Percentiles rank a stretch among this genome's conserved stretches.
These are phyloP conservation scores for Fusarium sp. DNA, from an alignment of 2,329 filamentous ascomycete species.

Conservation along the genomic window DNA sequence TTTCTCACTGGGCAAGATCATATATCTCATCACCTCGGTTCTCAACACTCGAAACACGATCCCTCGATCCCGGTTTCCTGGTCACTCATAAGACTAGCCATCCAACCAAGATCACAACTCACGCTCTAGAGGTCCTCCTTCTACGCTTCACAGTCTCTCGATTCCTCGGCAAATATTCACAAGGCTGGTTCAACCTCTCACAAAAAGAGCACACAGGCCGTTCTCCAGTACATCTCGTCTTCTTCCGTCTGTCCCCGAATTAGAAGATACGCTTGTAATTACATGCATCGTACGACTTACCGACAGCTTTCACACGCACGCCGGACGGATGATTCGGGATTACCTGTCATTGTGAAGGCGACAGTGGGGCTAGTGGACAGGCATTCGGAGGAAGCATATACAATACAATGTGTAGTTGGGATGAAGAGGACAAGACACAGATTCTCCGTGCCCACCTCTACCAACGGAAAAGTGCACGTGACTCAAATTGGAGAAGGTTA, in stretches of 20 bases:
- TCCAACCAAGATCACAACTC: not conserved
- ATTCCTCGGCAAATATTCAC: conserved; percentile 26
- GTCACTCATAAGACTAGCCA: not conserved
- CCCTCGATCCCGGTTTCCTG: not conserved
- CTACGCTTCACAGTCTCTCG: conserved; percentile 18
- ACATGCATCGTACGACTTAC: conserved; percentile 1
- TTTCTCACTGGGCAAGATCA: conserved; percentile 11
- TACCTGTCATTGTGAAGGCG: not conserved
- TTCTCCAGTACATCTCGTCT: conserved; percentile 37
- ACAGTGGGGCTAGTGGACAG: not conserved
- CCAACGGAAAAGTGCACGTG: not conserved
- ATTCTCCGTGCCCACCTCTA: conserved; percentile 25
- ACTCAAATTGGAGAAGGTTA: conserved; percentile 6
- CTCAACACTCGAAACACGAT: not conserved
- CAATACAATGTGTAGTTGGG: not conserved
- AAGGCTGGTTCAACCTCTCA: conserved; percentile 25
- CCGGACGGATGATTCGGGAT: conserved; percentile 13
- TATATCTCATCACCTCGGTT: conserved; percentile 6
- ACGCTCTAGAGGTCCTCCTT: conserved; percentile 19
- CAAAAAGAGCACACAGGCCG: conserved; percentile 35
- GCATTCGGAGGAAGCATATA: not conserved
- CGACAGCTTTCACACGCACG: conserved; percentile 29
- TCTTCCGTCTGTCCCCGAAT: conserved; percentile 22
- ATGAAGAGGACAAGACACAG: not conserved
- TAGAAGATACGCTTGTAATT: not conserved